phyloP scores from a whole-genome alignment of 2,329 filamentous ascomycete species.

The Neurospora crassa region DNA sequence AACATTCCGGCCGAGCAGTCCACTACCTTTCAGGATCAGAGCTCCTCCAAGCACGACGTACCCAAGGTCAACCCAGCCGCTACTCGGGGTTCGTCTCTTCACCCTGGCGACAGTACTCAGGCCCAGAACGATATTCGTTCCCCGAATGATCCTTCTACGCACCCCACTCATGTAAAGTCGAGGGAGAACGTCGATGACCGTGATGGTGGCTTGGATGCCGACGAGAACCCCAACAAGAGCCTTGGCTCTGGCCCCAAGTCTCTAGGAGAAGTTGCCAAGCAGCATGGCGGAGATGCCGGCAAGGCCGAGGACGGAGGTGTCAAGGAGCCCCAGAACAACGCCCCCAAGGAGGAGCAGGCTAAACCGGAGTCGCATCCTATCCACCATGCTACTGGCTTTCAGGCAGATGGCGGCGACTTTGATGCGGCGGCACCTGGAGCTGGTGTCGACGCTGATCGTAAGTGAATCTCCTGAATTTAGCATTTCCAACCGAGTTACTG shows the following conservation, averaged over 20 bases:
- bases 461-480: conserved; percentile 19
- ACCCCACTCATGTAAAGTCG: conserved; percentile 25
- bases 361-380: conserved; percentile 32
- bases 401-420: conserved; percentile 58
- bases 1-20: background rate
- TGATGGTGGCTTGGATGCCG: conserved; percentile 23
- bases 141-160: conserved; percentile 26
- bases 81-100: conserved; percentile 9
- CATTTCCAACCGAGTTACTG: background rate
- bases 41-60: conserved; percentile 13
- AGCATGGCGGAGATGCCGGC: conserved; percentile 24
- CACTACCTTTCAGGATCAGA: background rate
- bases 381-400: conserved; percentile 34
- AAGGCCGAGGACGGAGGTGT: conserved; percentile 10
- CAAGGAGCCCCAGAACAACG: conserved; percentile 16
- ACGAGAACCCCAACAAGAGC: conserved; percentile 24
- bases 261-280: conserved; percentile 27
- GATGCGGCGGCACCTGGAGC: conserved; percentile 56
- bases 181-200: conserved; percentile 28
- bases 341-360: conserved; percentile 23
- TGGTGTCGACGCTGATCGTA: conserved; percentile 57
- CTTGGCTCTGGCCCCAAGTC: conserved; percentile 35
- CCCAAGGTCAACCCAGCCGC: conserved; percentile 11
- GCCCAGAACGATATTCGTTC: conserved; percentile 32
- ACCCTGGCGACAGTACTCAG: conserved; percentile 16